Percentiles rank a stretch among this genome's conserved stretches.
These are phyloP conservation scores for Phaeotremella skinneri DNA, from an alignment of 768 basidiomycete species.

Conservation along the genomic window DNA sequence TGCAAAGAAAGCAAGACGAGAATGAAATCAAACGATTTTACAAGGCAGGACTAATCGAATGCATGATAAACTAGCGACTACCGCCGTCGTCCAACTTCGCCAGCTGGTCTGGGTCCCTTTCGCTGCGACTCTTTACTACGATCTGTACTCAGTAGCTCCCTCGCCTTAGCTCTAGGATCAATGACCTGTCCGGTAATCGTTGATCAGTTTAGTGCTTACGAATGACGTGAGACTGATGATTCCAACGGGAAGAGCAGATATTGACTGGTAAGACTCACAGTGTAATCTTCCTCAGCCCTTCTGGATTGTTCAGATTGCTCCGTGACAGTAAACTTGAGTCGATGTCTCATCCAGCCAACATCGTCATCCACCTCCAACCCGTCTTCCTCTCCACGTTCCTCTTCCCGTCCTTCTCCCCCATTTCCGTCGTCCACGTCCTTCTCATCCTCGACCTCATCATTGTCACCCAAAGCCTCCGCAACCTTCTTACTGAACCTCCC, in stretches of 20 bases:
- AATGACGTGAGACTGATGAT: neutral
- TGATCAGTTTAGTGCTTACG: neutral
- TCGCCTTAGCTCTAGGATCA: conserved; percentile 49
- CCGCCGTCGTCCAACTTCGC: conserved; percentile 28
- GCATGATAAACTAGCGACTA: neutral
- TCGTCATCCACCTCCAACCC: conserved; percentile 50
- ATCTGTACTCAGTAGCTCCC: conserved; percentile 34
- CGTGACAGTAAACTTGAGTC: conserved; percentile 39
- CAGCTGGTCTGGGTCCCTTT: conserved; percentile 26
- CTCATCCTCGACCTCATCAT: conserved; percentile 19
- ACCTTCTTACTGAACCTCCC: conserved; percentile 40
- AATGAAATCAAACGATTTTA: neutral
- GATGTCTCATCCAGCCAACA: conserved; percentile 50
- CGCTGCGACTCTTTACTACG: conserved; percentile 18
- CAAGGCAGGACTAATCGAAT: neutral
- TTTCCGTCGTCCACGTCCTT: conserved; percentile 9
- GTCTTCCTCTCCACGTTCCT: conserved; percentile 20
- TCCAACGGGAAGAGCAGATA: neutral
- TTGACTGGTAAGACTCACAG: conserved; percentile 29
- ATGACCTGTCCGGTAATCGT: conserved; percentile 43
- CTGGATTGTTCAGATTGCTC: conserved; percentile 46
- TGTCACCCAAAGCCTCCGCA: conserved; percentile 21
- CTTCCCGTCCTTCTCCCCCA: conserved; percentile 4
- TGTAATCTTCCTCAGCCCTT: conserved; percentile 50
- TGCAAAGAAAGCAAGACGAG: too few relatives aligned